Evolutionary conservation across 768 basidiomycete species (phyloP).

Genomic region (Mycena kentingensis): DNA sequence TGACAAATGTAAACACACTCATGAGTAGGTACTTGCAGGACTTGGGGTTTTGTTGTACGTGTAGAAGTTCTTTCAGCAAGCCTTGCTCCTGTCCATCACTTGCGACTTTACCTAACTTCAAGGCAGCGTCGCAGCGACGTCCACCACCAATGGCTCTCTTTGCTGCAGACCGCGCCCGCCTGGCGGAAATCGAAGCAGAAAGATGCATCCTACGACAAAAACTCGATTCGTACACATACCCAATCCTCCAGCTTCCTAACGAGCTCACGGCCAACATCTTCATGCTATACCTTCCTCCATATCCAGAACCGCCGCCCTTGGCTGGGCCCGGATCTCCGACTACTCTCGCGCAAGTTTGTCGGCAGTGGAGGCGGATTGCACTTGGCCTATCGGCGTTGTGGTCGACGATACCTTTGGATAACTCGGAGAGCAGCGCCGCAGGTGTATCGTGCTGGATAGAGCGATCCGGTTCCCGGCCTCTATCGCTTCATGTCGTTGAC

Average conservation of each 20-base stretch:
- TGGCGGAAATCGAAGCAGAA: not conserved
- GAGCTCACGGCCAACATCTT: not conserved
- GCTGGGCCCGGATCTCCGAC: not conserved
- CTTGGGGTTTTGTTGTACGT: slow-evolving; percentile 3
- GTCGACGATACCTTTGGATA: not conserved
- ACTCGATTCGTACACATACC: not conserved
- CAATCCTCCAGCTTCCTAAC: not conserved
- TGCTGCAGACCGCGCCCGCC: too few relatives aligned
- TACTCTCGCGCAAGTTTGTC: not conserved
- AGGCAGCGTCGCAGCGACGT: too few relatives aligned
- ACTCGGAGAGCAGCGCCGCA: not conserved
- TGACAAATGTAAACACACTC: not conserved
- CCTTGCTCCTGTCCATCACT: too few relatives aligned
- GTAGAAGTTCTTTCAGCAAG: too few relatives aligned
- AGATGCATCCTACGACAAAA: not conserved
- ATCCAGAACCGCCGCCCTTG: not conserved
- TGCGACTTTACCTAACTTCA: too few relatives aligned
- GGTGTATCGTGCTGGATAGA: not conserved
- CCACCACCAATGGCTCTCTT: too few relatives aligned
- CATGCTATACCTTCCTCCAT: not conserved
- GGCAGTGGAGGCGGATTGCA: not conserved
- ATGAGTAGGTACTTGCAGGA: too few relatives aligned
- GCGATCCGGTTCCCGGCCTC: not conserved
- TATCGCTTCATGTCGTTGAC: not conserved
- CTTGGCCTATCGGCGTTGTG: not conserved